Conservation (phyloP, 768 basidiomycete genomes). For the Lactarius deliciosus region DNA sequence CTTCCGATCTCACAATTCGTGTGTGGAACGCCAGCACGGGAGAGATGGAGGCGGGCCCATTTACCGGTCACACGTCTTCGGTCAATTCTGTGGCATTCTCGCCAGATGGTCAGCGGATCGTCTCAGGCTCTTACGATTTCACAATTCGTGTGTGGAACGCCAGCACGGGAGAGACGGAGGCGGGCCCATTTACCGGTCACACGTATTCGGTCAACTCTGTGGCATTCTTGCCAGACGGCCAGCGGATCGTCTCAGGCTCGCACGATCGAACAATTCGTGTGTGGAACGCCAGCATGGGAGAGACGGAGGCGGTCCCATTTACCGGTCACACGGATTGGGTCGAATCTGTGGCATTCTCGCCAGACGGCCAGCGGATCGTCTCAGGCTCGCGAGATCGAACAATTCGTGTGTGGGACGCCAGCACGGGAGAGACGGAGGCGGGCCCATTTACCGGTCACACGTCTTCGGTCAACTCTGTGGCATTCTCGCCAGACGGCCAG, state of each 20-base stretch:
- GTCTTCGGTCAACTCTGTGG: neutral
- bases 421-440: neutral
- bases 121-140: neutral
- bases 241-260: neutral
- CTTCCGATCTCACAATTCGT: neutral
- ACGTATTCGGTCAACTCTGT: neutral
- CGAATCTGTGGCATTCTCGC: neutral
- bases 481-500: neutral
- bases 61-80: neutral
- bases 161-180: neutral
- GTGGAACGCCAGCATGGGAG: neutral
- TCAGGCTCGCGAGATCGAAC: neutral
- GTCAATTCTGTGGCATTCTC: neutral
- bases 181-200: neutral
- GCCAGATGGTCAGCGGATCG: constrained; percentile 3
- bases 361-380: constrained; percentile 6
- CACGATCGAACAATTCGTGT: neutral
- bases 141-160: neutral
- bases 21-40: neutral
- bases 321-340: neutral
- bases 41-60: neutral
- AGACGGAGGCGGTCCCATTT: neutral
- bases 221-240: neutral
- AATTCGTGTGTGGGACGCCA: neutral
- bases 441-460: neutral